Conservation (phyloP, 2,329 filamentous ascomycete genomes). For the Lachnellula cervina region DNA sequence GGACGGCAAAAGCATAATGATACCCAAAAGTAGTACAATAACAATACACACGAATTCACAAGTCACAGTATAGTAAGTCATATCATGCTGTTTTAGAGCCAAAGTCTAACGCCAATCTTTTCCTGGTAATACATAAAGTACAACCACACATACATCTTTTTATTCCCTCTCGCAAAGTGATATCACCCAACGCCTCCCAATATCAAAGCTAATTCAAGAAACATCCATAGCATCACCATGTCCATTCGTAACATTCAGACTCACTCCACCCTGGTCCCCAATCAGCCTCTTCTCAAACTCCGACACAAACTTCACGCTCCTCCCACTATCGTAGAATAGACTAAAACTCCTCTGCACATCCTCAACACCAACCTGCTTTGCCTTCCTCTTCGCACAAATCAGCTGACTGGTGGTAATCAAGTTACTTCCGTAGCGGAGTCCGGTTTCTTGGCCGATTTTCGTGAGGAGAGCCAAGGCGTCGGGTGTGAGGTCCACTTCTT, state of each 20-base stretch:
- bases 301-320: constrained; percentile 85
- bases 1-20: background rate
- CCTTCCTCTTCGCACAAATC: constrained; percentile 77
- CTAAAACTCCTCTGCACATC: constrained; percentile 93
- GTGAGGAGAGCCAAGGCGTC: constrained; percentile 90
- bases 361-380: constrained; percentile 75
- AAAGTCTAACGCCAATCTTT: constrained; percentile 3
- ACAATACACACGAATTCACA: background rate
- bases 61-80: background rate
- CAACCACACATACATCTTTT: constrained; percentile 8
- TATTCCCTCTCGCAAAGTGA: background rate
- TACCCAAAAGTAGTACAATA: background rate
- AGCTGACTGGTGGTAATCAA: constrained; percentile 93
- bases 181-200: constrained; percentile 10
- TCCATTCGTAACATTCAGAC: constrained; percentile 54
- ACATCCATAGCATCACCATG: constrained; percentile 65
- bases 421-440: constrained; percentile 93
- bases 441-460: constrained; percentile 91
- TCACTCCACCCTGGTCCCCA: constrained; percentile 76
- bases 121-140: constrained; percentile 14
- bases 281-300: constrained; percentile 93
- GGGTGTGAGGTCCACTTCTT: constrained; percentile 86
- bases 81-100: background rate
- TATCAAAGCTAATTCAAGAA: constrained; percentile 18
- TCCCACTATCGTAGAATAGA: constrained; percentile 84